These are phyloP conservation scores for Trichoderma sp. DNA, from an alignment of 2,329 filamentous ascomycete species.

Conservation along the genomic window DNA sequence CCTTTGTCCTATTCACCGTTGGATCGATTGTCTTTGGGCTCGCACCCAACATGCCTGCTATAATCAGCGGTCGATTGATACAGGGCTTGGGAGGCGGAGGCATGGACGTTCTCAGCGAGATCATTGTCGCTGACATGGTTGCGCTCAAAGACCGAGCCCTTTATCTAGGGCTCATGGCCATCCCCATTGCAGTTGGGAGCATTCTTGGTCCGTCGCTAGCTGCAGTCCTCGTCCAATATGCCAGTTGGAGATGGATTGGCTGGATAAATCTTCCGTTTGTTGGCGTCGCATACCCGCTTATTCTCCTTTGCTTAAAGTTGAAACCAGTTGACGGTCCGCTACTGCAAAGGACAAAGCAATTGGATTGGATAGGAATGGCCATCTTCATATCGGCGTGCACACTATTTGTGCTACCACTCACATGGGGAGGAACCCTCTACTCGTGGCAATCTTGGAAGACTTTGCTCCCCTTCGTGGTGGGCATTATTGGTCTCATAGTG, in stretches of 20 bases:
- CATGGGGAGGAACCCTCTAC: conserved; percentile 29
- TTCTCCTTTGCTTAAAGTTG: conserved; percentile 36
- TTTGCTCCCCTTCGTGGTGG: conserved; percentile 27
- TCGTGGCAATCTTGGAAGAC: conserved; percentile 17
- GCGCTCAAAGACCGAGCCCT: conserved; percentile 36
- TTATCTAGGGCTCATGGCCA: conserved; percentile 33
- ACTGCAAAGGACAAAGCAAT: not conserved
- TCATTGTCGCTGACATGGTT: conserved; percentile 40
- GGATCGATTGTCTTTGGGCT: conserved; percentile 45
- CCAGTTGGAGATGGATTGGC: conserved; percentile 38
- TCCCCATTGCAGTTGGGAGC: conserved; percentile 31
- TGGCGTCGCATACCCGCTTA: conserved; percentile 28
- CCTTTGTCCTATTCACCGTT: conserved; percentile 39
- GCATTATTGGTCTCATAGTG: conserved; percentile 31
- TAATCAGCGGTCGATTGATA: conserved; percentile 38
- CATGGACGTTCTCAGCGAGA: conserved; percentile 35
- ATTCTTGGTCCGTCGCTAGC: conserved; percentile 34
- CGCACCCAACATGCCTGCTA: conserved; percentile 33
- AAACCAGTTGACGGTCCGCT: not conserved
- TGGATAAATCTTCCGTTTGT: conserved; percentile 39
- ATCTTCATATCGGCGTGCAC: not conserved
- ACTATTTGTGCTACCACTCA: not conserved
- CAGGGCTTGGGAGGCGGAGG: conserved; percentile 40
- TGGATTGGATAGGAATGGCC: not conserved
- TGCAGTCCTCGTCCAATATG: conserved; percentile 31